A percentile compares a stretch with the other conserved stretches of the same genome.
phyloP scores from a whole-genome alignment of 805 yeast genomes.

The Suhomyces sp. region DNA sequence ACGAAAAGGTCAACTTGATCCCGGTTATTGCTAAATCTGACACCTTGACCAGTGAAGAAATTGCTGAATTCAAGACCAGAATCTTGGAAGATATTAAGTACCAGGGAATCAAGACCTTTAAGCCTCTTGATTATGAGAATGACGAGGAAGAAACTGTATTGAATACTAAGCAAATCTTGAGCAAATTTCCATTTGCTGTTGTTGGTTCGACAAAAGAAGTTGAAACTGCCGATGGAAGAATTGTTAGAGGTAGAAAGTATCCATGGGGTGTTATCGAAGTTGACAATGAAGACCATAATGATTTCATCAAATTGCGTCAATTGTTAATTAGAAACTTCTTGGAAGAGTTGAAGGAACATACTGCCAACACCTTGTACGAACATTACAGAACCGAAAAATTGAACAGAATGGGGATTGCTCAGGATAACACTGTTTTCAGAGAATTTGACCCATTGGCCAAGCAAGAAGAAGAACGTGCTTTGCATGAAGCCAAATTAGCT shows the following conservation, averaged over 20 bases:
- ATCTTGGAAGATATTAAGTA: conserved; percentile 72
- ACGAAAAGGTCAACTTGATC: conserved; percentile 87
- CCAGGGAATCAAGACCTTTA: conserved; percentile 71
- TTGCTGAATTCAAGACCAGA: conserved; percentile 69
- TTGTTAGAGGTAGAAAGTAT: conserved; percentile 86
- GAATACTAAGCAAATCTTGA: conserved; percentile 64
- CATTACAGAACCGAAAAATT: conserved; percentile 85
- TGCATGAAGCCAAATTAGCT: conserved; percentile 90
- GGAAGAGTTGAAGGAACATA: conserved; percentile 90
- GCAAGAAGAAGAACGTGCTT: conserved; percentile 89
- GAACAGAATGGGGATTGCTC: conserved; percentile 78
- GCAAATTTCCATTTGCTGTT: conserved; percentile 86
- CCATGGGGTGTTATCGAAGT: conserved; percentile 98
- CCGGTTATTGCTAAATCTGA: conserved; percentile 96
- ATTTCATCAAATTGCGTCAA: conserved; percentile 85
- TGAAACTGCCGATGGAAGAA: conserved; percentile 69
- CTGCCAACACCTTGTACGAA: conserved; percentile 77
- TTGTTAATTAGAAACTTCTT: conserved; percentile 83
- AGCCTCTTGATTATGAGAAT: conserved; percentile 73
- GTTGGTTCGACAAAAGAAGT: conserved; percentile 83
- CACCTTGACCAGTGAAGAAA: conserved; percentile 86
- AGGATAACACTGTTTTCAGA: conserved; percentile 89
- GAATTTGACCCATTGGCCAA: conserved; percentile 91
- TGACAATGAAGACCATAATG: conserved; percentile 91
- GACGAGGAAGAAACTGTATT: conserved; percentile 82